phyloP scores from a whole-genome alignment of 2,329 filamentous ascomycete genomes.

The Colletotrichum gloeosporioides region DNA sequence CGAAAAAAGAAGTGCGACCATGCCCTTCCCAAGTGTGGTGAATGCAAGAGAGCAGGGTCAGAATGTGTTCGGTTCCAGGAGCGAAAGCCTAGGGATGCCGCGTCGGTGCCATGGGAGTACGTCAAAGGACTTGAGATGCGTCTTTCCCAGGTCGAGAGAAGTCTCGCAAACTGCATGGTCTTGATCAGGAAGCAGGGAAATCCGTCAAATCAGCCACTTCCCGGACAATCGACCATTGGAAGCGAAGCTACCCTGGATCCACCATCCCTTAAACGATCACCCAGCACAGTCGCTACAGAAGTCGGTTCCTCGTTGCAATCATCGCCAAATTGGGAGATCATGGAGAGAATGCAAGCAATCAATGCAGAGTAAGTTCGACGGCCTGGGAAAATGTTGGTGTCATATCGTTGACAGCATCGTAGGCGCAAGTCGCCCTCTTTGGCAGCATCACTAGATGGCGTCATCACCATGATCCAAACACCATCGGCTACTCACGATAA shows the following conservation, averaged over 20 bases:
- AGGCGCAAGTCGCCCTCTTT: neutral
- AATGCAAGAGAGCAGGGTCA: neutral
- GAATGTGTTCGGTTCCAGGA: conserved; percentile 1
- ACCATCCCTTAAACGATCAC: neutral
- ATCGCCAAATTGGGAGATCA: neutral
- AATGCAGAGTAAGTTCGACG: neutral
- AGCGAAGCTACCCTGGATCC: neutral
- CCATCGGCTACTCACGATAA: neutral
- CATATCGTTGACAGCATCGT: neutral
- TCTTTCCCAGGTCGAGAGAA: neutral
- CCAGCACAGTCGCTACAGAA: neutral
- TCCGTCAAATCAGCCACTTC: neutral
- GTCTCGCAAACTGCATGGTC: neutral
- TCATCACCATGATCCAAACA: neutral
- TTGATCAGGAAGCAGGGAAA: neutral
- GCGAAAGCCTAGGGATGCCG: neutral
- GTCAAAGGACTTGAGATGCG: conserved; percentile 2
- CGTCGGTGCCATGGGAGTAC: conserved; percentile 2
- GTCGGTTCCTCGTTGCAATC: neutral
- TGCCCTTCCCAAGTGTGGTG: neutral
- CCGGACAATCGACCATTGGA: neutral
- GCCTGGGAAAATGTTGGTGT: neutral
- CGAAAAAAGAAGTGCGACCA: conserved; percentile 9
- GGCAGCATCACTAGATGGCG: neutral
- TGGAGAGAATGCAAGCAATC: neutral